Evolutionary conservation across 78 protist species (phyloP).

Genomic region (Dictyostelium discoideum): DNA sequence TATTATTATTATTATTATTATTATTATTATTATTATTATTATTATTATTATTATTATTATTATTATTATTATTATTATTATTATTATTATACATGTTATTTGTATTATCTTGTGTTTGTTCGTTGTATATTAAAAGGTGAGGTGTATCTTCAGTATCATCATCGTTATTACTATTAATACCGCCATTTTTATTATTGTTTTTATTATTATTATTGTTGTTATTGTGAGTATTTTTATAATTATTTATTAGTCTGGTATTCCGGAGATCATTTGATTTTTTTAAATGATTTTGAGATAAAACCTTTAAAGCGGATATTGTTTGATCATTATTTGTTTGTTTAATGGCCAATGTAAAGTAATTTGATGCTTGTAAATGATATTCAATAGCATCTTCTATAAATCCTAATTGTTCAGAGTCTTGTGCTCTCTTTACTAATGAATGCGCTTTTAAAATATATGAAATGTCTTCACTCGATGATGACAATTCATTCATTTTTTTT

Average conservation of each 20-base stretch:
- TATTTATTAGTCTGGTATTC: not conserved
- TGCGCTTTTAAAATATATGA: slow-evolving; percentile 40
- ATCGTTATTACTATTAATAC: not conserved
- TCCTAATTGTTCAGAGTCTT: slow-evolving; percentile 46
- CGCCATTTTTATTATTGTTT: not conserved
- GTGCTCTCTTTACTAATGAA: slow-evolving; percentile 21
- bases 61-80: slow-evolving; percentile 1
- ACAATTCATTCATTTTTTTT: not conserved
- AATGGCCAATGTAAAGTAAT: slow-evolving; percentile 47
- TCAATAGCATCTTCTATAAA: slow-evolving; percentile 61
- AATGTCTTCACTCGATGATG: not conserved
- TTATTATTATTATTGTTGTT: not conserved
- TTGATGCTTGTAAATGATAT: slow-evolving; percentile 49
- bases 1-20: not conserved
- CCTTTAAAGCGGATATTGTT: slow-evolving; percentile 38
- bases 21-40: too few relatives aligned
- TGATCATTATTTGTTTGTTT: slow-evolving; percentile 53
- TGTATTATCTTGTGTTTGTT: not conserved
- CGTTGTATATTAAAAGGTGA: not conserved
- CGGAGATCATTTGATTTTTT: slow-evolving; percentile 35
- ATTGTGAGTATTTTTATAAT: not conserved
- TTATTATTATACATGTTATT: not conserved
- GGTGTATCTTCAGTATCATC: not conserved
- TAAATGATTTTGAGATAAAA: slow-evolving; percentile 43
- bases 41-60: too few relatives aligned